These are phyloP conservation scores for Cryptosporidium canis DNA, from an alignment of 169 alveolate genomes.

Conservation along the genomic window DNA sequence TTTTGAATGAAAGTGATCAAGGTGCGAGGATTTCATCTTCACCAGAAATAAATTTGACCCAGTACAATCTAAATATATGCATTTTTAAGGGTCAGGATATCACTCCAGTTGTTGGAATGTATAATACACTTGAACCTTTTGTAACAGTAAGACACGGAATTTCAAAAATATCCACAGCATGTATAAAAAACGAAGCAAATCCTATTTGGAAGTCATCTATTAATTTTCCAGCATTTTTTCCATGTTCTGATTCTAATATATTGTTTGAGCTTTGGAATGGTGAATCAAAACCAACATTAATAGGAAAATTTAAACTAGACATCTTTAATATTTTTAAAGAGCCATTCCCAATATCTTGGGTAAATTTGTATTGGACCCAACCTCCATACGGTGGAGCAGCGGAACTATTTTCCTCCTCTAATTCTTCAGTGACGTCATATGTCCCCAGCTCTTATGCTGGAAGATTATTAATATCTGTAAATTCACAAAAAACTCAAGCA, in stretches of 20 bases:
- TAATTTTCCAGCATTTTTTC: conserved; percentile 80
- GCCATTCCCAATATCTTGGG: conserved; percentile 81
- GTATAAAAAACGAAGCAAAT: conserved; percentile 81
- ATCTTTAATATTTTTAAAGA: conserved; percentile 79
- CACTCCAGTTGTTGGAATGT: conserved; percentile 73
- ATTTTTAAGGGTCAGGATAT: conserved; percentile 81
- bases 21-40: conserved; percentile 41
- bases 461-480: conserved; percentile 53
- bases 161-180: conserved; percentile 80
- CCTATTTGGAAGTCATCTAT: conserved; percentile 86
- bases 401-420: conserved; percentile 50
- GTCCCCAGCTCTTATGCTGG: conserved; percentile 70
- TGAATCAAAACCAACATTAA: conserved; percentile 78
- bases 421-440: conserved; percentile 48
- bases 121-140: conserved; percentile 79
- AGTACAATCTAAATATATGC: conserved; percentile 74
- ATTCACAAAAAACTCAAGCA: conserved; percentile 49
- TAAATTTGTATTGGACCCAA: conserved; percentile 82
- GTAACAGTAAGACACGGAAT: conserved; percentile 86
- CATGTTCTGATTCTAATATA: conserved; percentile 79
- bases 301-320: conserved; percentile 78
- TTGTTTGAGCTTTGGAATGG: conserved; percentile 81
- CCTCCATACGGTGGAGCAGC: conserved; percentile 78
- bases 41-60: conserved; percentile 66
- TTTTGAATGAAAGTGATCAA: conserved; percentile 46